A percentile compares a stretch with the other conserved stretches of the same genome.
phyloP scores from a whole-genome alignment of 805 yeast species.

The Ogataea sp. region DNA sequence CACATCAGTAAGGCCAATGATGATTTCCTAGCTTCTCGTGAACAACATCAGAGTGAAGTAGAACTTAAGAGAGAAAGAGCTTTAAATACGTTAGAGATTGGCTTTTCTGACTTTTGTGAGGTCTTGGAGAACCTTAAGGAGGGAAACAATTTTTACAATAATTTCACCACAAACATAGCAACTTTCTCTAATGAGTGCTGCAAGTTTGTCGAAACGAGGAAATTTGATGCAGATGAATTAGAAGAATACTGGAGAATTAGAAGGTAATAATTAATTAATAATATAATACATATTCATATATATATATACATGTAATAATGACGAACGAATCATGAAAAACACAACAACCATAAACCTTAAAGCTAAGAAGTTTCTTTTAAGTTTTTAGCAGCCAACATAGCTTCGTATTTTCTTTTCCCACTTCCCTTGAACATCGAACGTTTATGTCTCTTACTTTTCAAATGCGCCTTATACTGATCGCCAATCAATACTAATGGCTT shows the following conservation, averaged over 20 bases:
- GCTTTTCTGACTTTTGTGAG: constrained; percentile 44
- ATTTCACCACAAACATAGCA: constrained; percentile 32
- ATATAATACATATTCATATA: background rate
- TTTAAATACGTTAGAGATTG: constrained; percentile 43
- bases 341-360: too few relatives aligned
- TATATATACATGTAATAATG: background rate
- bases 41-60: constrained; percentile 12
- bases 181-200: background rate
- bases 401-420: constrained; percentile 47
- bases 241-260: constrained; percentile 2
- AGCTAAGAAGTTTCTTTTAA: too few relatives aligned
- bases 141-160: constrained; percentile 65
- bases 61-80: constrained; percentile 36
- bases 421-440: constrained; percentile 38
- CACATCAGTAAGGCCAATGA: constrained; percentile 28
- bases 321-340: too few relatives aligned
- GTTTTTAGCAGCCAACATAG: constrained; percentile 18
- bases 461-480: constrained; percentile 61
- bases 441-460: constrained; percentile 60
- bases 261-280: too few relatives aligned
- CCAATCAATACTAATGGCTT: constrained; percentile 64
- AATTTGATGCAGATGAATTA: constrained; percentile 4
- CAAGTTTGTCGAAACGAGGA: background rate
- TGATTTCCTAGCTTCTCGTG: constrained; percentile 15
- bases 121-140: constrained; percentile 52